A percentile compares a stretch with the other conserved stretches of the same genome.
Conservation (phyloP, 345 rosid species). For the Gossypium herbaceum region DNA sequence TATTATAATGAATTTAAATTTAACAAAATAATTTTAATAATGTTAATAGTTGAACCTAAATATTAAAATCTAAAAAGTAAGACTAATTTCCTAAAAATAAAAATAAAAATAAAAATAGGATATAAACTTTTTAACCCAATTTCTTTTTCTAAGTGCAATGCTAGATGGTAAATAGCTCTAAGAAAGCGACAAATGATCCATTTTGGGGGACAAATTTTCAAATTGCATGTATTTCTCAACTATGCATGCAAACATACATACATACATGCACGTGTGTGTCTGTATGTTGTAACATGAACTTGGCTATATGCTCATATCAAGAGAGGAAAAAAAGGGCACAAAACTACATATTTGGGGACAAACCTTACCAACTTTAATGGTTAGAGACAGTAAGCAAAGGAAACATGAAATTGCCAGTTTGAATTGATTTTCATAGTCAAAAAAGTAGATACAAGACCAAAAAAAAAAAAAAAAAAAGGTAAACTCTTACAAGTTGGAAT, state of each 20-base stretch:
- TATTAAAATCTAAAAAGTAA: too few species aligned
- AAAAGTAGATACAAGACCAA: slow-evolving; percentile 7
- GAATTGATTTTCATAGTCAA: slow-evolving; percentile 9
- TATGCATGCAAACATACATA: background rate
- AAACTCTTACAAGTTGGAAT: background rate
- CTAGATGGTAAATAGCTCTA: too few species aligned
- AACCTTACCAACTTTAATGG: slow-evolving; percentile 11
- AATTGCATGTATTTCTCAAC: background rate
- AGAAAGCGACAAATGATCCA: too few species aligned
- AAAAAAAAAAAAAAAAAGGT: background rate
- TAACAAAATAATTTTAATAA: too few species aligned
- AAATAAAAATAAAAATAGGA: too few species aligned
- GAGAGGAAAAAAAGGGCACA: background rate
- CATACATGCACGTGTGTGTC: background rate
- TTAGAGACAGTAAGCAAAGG: background rate
- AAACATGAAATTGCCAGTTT: slow-evolving; percentile 4
- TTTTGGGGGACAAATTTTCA: too few species aligned
- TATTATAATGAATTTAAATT: too few species aligned
- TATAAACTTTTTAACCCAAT: too few species aligned
- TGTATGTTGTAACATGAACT: background rate
- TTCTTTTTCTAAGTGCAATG: too few species aligned
- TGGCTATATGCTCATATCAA: background rate
- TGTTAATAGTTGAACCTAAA: too few species aligned
- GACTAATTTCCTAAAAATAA: too few species aligned
- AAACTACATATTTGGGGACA: background rate